Evolutionary conservation across 805 yeast species (phyloP).

Genomic region (Zygotorulaspora danielsina): DNA sequence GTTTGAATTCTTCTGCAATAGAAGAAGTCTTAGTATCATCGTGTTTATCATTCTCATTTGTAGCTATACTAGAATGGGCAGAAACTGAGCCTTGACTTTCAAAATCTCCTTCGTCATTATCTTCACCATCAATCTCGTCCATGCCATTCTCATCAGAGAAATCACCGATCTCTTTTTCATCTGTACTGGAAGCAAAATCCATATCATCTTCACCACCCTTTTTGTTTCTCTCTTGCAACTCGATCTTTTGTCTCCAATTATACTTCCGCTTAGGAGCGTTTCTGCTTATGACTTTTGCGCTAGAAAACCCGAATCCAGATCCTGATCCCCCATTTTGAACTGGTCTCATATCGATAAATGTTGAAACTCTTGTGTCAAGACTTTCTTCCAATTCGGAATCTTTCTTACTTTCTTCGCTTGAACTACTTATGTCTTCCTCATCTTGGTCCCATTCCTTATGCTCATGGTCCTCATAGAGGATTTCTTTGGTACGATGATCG

Average conservation of each 20-base stretch:
- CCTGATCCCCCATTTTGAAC: constrained; percentile 56
- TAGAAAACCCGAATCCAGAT: constrained; percentile 63
- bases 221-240: constrained; percentile 42
- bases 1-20: constrained; percentile 64
- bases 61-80: constrained; percentile 31
- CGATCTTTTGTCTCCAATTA: constrained; percentile 67
- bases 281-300: constrained; percentile 47
- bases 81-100: constrained; percentile 29
- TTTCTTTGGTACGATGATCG: constrained; percentile 53
- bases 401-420: constrained; percentile 23
- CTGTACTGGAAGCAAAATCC: constrained; percentile 47
- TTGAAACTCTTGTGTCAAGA: constrained; percentile 29
- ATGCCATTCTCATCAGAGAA: constrained; percentile 15
- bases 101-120: constrained; percentile 13
- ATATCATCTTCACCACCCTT: constrained; percentile 52
- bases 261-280: constrained; percentile 47
- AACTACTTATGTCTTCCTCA: constrained; percentile 18
- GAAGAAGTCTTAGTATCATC: constrained; percentile 25
- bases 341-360: constrained; percentile 72
- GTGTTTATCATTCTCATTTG: constrained; percentile 33
- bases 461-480: constrained; percentile 66
- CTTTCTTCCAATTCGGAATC: constrained; percentile 26
- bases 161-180: constrained; percentile 28
- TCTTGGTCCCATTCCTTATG: constrained; percentile 56
- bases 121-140: constrained; percentile 18